phyloP scores from a whole-genome alignment of 192 early-diverging fungal species.

The Coemansia javaensis region DNA sequence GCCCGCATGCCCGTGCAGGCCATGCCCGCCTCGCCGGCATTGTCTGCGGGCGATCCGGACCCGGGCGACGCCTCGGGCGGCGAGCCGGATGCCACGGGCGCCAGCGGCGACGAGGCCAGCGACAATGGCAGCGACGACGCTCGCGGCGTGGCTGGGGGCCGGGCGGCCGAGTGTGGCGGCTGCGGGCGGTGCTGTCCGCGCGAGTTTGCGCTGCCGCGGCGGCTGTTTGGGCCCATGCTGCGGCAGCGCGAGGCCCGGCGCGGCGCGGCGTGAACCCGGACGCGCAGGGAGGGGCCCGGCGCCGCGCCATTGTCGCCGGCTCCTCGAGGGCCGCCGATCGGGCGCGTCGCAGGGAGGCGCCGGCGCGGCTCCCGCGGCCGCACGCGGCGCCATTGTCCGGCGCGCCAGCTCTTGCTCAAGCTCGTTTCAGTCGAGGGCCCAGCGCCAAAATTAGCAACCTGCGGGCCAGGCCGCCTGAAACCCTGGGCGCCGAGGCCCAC shows the following conservation, averaged over 20 bases:
- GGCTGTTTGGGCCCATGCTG: slow-evolving; percentile 19
- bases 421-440: no score
- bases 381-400: no score
- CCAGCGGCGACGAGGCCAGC: slow-evolving; percentile 2
- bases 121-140: not conserved
- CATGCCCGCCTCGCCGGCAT: not conserved
- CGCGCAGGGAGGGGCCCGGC: no score
- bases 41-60: not conserved
- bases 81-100: not conserved
- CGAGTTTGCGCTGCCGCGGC: slow-evolving; percentile 34
- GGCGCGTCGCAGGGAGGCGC: no score
- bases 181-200: slow-evolving; percentile 18
- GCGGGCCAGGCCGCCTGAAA: no score
- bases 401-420: no score
- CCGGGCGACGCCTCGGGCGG: slow-evolving; percentile 1
- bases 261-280: no score
- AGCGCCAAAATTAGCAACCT: no score
- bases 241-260: slow-evolving; percentile 29
- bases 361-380: no score
- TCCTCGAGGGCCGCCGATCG: not conserved
- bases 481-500: no score
- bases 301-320: no score
- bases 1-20: slow-evolving; percentile 14
- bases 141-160: no score
- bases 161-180: not conserved